phyloP scores from a whole-genome alignment of 2,329 filamentous ascomycete genomes.

The Paecilomyces fulvus region DNA sequence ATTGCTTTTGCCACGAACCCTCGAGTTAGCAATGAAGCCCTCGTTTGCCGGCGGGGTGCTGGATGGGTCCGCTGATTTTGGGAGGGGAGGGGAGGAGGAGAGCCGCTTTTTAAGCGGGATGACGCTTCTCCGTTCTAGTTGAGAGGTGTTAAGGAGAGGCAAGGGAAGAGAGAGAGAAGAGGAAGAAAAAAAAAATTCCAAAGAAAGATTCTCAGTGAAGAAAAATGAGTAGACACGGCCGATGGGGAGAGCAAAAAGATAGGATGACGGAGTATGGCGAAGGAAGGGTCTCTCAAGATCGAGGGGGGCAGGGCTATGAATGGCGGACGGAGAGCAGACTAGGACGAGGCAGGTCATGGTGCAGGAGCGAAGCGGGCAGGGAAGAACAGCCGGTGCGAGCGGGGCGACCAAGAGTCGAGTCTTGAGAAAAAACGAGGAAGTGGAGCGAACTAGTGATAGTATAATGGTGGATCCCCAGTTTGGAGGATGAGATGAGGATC shows the following conservation, averaged over 20 bases:
- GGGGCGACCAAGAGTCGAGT: not conserved
- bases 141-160: not conserved
- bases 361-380: not conserved
- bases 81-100: not conserved
- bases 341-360: not conserved
- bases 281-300: not conserved
- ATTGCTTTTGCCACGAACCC: not conserved
- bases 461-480: not conserved
- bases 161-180: not conserved
- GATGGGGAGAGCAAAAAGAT: not conserved
- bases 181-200: constrained; percentile 1
- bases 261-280: not conserved
- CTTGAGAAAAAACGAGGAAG: not conserved
- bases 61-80: not conserved
- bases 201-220: constrained; percentile 2
- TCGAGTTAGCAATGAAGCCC: not conserved
- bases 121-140: not conserved
- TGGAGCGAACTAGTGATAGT: not conserved
- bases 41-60: not conserved
- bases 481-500: not conserved
- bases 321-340: not conserved
- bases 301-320: not conserved
- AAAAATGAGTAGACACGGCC: not conserved
- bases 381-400: not conserved
- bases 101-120: not conserved